Percentiles rank a stretch among this genome's conserved stretches.
Evolutionary conservation across 1,284 basidiomycete genomes (phyloP).

Genomic region (Irpex rosettiformis): DNA sequence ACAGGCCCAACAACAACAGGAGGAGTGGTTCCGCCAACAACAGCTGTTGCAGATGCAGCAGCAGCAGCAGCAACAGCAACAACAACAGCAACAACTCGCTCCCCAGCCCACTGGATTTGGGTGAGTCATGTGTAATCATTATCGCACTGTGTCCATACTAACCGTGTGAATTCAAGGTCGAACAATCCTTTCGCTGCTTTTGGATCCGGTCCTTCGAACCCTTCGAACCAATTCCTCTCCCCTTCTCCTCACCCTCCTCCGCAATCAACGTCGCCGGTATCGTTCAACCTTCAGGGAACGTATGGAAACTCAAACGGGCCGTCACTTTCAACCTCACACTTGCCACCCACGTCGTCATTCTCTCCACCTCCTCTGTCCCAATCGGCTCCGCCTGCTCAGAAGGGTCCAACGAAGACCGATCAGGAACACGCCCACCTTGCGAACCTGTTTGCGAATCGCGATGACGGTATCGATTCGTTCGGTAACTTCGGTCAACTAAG

Average conservation of each 20-base stretch:
- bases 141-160: neutral
- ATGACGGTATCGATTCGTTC: slow-evolving; percentile 89
- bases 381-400: slow-evolving; percentile 27
- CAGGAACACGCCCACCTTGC: slow-evolving; percentile 80
- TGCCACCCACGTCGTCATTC: too few species aligned
- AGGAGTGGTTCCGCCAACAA: slow-evolving; percentile 68
- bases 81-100: slow-evolving; percentile 42
- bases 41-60: slow-evolving; percentile 44
- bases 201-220: neutral
- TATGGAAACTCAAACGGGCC: slow-evolving; percentile 34
- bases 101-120: slow-evolving; percentile 73
- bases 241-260: slow-evolving; percentile 13
- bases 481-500: slow-evolving; percentile 83
- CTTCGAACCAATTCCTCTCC: neutral
- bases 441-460: slow-evolving; percentile 72
- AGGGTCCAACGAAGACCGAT: slow-evolving; percentile 39
- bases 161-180: too few species aligned
- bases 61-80: slow-evolving; percentile 28
- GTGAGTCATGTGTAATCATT: slow-evolving; percentile 30
- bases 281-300: slow-evolving; percentile 63
- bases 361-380: slow-evolving; percentile 28
- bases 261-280: slow-evolving; percentile 23
- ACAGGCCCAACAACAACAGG: slow-evolving; percentile 58
- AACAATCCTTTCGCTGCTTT: slow-evolving; percentile 87
- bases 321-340: too few species aligned